Evolutionary conservation across 2,329 filamentous ascomycete genomes (phyloP).

Genomic region (Diaporthe sp.): DNA sequence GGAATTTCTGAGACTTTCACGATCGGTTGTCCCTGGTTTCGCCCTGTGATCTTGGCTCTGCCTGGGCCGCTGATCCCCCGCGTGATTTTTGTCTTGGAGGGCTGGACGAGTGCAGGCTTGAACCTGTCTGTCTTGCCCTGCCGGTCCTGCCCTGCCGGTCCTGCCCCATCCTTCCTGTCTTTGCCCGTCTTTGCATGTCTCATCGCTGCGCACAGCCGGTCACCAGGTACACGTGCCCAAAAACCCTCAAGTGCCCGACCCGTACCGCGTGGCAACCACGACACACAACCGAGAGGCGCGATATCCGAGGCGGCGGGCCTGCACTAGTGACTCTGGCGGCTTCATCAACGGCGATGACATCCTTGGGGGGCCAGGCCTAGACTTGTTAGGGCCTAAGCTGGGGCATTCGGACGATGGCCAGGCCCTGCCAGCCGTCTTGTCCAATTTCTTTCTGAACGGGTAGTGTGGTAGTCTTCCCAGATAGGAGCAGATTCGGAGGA

Average conservation of each 20-base stretch:
- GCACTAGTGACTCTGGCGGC: constrained; percentile 22
- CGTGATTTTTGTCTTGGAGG: constrained; percentile 23
- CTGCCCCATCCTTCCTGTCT: background rate
- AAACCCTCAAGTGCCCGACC: background rate
- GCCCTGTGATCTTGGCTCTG: constrained; percentile 21
- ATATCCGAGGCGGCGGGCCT: constrained; percentile 16
- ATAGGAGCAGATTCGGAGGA: constrained; percentile 10
- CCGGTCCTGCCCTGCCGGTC: background rate
- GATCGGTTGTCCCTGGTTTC: background rate
- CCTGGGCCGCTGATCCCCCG: constrained; percentile 26
- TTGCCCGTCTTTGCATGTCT: constrained; percentile 1
- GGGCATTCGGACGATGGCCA: constrained; percentile 14
- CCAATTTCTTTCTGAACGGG: constrained; percentile 5
- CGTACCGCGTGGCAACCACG: constrained; percentile 9
- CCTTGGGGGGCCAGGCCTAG: constrained; percentile 1
- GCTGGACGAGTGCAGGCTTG: constrained; percentile 14
- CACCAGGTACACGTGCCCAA: constrained; percentile 7
- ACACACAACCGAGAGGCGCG: constrained; percentile 10
- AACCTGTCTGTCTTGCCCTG: constrained; percentile 17
- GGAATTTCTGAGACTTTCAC: background rate
- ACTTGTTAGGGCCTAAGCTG: constrained; percentile 16
- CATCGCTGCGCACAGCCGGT: background rate
- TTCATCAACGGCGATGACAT: constrained; percentile 25
- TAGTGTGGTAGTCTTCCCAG: constrained; percentile 10
- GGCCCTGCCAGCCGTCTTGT: constrained; percentile 28